Evolutionary conservation across 2,329 filamentous ascomycete genomes (phyloP).

Genomic region (Paramyrothecium sp.): DNA sequence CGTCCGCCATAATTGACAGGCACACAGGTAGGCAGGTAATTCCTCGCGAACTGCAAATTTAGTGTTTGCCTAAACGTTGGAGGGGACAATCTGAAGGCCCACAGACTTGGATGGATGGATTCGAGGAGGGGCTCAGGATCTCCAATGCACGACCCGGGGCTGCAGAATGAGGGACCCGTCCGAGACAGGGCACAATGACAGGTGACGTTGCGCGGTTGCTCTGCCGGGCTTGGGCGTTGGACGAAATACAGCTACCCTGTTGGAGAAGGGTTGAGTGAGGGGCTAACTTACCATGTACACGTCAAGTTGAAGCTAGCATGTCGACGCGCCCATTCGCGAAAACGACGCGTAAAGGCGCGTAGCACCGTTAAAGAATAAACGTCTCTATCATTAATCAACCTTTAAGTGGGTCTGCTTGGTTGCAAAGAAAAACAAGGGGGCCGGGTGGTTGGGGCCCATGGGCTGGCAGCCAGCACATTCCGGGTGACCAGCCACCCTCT

Average conservation of each 20-base stretch:
- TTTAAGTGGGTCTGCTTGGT: too few relatives aligned
- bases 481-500: neutral
- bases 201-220: constrained; percentile 2
- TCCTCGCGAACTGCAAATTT: too few relatives aligned
- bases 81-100: neutral
- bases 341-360: constrained; percentile 26
- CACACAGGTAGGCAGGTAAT: too few relatives aligned
- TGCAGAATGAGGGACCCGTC: neutral
- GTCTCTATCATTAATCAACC: too few relatives aligned
- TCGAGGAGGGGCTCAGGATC: constrained; percentile 8
- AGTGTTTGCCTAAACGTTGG: neutral
- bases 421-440: constrained; percentile 6
- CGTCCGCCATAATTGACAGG: constrained; percentile 37
- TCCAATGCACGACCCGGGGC: constrained; percentile 3
- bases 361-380: too few relatives aligned
- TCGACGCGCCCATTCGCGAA: constrained; percentile 25
- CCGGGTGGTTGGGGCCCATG: constrained; percentile 18
- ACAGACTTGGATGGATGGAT: neutral
- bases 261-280: neutral
- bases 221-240: neutral
- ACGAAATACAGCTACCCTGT: neutral
- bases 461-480: neutral
- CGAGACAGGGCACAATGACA: neutral
- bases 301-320: constrained; percentile 4
- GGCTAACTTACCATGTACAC: constrained; percentile 2